A percentile compares a stretch with the other conserved stretches of the same genome.
These are phyloP conservation scores for Carnegiea gigantea DNA, from an alignment of 179 eudicot genomes.

Conservation along the genomic window DNA sequence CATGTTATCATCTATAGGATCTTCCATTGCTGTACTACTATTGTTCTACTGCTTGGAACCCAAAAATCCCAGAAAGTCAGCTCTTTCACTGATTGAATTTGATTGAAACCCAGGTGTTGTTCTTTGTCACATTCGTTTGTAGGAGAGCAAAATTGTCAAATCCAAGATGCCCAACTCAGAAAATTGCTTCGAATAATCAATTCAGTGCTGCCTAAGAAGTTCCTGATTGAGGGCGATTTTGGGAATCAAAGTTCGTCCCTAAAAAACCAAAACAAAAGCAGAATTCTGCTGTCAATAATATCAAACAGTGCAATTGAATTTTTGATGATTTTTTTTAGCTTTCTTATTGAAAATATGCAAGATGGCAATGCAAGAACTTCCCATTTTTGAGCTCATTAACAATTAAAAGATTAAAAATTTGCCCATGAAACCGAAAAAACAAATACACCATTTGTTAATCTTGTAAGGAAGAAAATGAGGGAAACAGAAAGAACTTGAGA, in stretches of 20 bases:
- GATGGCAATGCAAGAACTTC: background rate
- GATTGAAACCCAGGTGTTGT: background rate
- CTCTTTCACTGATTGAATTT: background rate
- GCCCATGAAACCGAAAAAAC: background rate
- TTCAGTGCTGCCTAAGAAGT: background rate
- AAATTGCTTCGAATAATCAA: background rate
- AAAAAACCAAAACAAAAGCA: background rate
- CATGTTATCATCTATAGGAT: constrained; percentile 30
- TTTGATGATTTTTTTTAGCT: background rate
- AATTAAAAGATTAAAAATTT: constrained; percentile 7
- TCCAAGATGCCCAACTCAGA: constrained; percentile 11
- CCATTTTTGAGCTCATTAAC: background rate
- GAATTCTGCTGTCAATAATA: constrained; percentile 21
- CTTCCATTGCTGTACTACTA: constrained; percentile 19
- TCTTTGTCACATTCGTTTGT: background rate
- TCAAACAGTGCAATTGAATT: constrained; percentile 12
- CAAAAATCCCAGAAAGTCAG: background rate
- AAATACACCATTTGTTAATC: background rate
- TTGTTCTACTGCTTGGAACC: background rate
- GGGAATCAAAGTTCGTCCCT: background rate
- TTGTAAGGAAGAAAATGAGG: background rate
- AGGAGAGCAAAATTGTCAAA: background rate
- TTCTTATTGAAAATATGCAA: background rate
- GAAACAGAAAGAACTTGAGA: background rate
- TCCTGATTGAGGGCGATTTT: background rate